Conservation (phyloP, 2,329 filamentous ascomycete species). For the Cryphonectria japonica region DNA sequence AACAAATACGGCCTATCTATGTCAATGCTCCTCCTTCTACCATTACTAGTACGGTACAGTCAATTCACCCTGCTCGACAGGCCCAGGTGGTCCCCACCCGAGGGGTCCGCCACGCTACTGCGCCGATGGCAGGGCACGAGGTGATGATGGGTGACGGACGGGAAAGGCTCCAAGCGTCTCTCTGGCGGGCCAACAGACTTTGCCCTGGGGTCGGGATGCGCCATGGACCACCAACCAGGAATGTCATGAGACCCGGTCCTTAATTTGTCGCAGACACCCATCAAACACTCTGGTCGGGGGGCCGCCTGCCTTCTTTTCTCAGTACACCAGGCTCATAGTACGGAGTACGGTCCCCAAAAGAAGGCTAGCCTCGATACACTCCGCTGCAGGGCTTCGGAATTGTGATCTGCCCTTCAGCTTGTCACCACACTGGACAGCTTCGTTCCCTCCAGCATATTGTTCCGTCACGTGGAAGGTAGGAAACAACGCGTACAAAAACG, state of each 20-base stretch:
- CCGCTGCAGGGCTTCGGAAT: conserved; percentile 24
- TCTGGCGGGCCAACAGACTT: neutral
- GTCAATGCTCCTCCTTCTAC: neutral
- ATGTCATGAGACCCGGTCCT: conserved; percentile 10
- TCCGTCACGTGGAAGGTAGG: conserved; percentile 18
- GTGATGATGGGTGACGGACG: neutral
- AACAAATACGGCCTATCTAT: neutral
- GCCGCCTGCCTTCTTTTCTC: conserved; percentile 2
- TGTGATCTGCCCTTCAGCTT: conserved; percentile 25
- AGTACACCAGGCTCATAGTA: neutral
- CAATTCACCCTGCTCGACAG: neutral
- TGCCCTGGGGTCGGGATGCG: too few relatives aligned
- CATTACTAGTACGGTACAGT: neutral
- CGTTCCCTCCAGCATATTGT: neutral
- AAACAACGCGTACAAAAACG: neutral
- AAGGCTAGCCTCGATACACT: conserved; percentile 17
- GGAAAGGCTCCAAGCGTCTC: conserved; percentile 1
- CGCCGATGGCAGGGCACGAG: neutral
- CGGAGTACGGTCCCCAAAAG: neutral
- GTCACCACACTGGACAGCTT: conserved; percentile 11
- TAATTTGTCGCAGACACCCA: conserved; percentile 17
- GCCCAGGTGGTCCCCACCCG: neutral
- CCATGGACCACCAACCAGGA: neutral
- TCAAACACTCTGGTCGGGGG: conserved; percentile 12
- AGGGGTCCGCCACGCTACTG: neutral